Base-by-base conservation (phyloP, 139 green algal species). In the Pleodorina starrii region DNA sequence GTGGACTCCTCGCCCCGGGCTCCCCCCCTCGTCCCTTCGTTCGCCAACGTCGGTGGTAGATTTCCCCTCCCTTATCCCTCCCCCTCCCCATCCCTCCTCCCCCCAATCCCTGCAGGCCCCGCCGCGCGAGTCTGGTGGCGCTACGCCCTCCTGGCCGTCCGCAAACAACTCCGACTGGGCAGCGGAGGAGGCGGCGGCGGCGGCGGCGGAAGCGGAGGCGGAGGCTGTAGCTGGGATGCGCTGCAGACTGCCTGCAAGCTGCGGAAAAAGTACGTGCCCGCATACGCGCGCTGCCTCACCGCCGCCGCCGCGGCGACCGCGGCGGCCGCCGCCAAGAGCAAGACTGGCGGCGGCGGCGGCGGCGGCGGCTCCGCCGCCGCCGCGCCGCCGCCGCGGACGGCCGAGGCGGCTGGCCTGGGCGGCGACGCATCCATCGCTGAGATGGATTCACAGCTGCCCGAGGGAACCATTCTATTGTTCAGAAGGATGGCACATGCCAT, bases 401-500 rank as follows among this genome's bases (percentile, higher is more conserved):
- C n/a, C n/a, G 35, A n/a, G 59, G 43, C 21, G 68, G 17, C 32
- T 46, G 57, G 38, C 32, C 74, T 91, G 76, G 92, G 93, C 17
- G 93, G 93, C 1, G 93, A 95, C 17, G 87, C 86, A 4, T 32
- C 79, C 44, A 95, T 96, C 1, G 51, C 25, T 5, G 92, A 86
- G 1, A 95, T 98, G 94, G 96, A 98, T 51, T 59, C 63, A 14
- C 71, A 96, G 75, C 93, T 98, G 48, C 86, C 91, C 16, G 95
- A 98, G 84, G n/a, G 80, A 11, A 95, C 95, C 25, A 98, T 97
- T 36, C 89, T 97, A 32, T 84, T 97, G 66, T 98, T 98, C 90
- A 89, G 93, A 88, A 91, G 94, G 38, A 87, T 98, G 76, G 96
- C 96, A 1, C 93, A 97, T 54, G 92, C 94, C 23, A 93, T 96